Conservation (phyloP, 2,329 filamentous ascomycete species). For the Cytospora chrysosperma region DNA sequence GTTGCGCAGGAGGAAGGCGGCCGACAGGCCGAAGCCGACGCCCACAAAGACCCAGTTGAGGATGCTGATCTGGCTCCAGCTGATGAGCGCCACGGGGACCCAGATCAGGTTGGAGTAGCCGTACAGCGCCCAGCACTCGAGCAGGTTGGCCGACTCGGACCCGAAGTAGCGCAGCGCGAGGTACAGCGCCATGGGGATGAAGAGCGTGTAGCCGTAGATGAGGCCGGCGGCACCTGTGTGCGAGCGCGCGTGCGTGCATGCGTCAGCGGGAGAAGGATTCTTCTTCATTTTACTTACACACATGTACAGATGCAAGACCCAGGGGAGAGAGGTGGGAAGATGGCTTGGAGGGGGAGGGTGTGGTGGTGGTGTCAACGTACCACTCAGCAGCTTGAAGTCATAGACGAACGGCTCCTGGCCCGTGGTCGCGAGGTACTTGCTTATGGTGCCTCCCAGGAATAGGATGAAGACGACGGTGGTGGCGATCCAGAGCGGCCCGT, state of each 20-base stretch:
- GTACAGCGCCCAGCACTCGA: constrained; percentile 95
- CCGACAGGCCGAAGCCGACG: constrained; percentile 79
- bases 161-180: constrained; percentile 92
- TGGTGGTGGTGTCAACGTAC: constrained; percentile 43
- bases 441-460: constrained; percentile 93
- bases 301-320: neutral
- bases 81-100: constrained; percentile 90
- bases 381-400: constrained; percentile 85
- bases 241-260: neutral
- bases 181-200: constrained; percentile 85
- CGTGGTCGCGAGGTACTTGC: constrained; percentile 74
- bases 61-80: constrained; percentile 80
- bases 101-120: constrained; percentile 96
- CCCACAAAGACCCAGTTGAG: constrained; percentile 94
- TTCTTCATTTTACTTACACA: neutral
- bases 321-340: neutral
- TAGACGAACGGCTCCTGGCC: constrained; percentile 78
- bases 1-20: constrained; percentile 80
- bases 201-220: constrained; percentile 90
- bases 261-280: constrained; percentile 6
- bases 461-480: constrained; percentile 95
- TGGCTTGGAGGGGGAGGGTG: constrained; percentile 5
- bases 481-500: constrained; percentile 98
- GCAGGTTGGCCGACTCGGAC: constrained; percentile 84
- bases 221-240: constrained; percentile 76